phyloP scores from a whole-genome alignment of 441 rosid genomes.

The Euphorbia schlechtendalii region DNA sequence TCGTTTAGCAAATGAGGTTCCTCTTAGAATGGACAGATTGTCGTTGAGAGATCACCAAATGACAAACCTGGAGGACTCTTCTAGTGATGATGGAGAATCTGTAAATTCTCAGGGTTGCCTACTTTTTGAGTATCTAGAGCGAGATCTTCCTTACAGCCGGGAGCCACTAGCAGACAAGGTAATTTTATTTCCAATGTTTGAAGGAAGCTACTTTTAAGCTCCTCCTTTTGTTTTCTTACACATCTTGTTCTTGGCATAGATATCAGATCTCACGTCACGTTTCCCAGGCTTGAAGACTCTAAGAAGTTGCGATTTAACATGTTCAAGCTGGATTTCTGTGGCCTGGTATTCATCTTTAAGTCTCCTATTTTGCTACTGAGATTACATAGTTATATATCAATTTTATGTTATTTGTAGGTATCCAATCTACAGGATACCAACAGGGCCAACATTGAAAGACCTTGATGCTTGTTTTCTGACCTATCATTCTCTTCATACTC shows the following conservation, averaged over 20 bases:
- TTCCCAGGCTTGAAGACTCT: slow-evolving; percentile 59
- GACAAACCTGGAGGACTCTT: slow-evolving; percentile 37
- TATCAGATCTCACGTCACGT: slow-evolving; percentile 47
- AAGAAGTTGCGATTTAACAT: slow-evolving; percentile 61
- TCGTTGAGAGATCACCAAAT: slow-evolving; percentile 32
- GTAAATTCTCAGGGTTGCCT: slow-evolving; percentile 36
- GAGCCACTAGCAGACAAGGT: slow-evolving; percentile 81
- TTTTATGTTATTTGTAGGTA: slow-evolving; percentile 44
- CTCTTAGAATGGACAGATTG: slow-evolving; percentile 36
- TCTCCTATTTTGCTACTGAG: slow-evolving; percentile 3
- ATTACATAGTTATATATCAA: slow-evolving; percentile 9
- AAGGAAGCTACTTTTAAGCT: background rate
- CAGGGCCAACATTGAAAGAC: slow-evolving; percentile 66
- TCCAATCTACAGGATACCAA: slow-evolving; percentile 86
- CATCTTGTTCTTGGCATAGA: slow-evolving; percentile 31
- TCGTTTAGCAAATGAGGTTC: slow-evolving; percentile 21
- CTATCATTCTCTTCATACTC: slow-evolving; percentile 56
- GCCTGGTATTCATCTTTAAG: slow-evolving; percentile 51
- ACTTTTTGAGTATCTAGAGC: slow-evolving; percentile 68
- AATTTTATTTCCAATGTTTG: background rate
- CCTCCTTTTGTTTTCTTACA: slow-evolving; percentile 3
- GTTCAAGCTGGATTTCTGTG: slow-evolving; percentile 73
- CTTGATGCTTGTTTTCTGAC: slow-evolving; percentile 86
- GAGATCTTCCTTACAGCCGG: slow-evolving; percentile 60
- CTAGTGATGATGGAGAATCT: slow-evolving; percentile 61